Percentiles rank a stretch among this genome's conserved stretches.
These are phyloP conservation scores for Durusdinium trenchii DNA, from an alignment of 73 alveolate genomes.

Conservation along the genomic window DNA sequence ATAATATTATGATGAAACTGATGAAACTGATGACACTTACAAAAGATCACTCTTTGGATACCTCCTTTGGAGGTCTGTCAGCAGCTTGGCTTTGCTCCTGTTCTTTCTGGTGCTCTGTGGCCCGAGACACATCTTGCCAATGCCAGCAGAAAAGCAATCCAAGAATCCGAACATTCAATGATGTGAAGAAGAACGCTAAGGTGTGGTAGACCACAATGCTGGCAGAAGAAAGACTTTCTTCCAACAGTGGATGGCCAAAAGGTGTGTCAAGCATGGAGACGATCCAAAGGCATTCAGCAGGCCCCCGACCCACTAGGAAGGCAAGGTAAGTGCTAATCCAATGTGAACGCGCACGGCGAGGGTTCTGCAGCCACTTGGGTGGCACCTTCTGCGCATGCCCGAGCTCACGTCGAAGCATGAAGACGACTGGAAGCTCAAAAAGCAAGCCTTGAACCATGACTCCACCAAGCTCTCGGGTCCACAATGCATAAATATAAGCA, in stretches of 20 bases:
- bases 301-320: constrained; percentile 14
- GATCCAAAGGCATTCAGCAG: constrained; percentile 37
- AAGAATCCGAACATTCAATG: constrained; percentile 36
- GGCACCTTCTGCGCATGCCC: neutral
- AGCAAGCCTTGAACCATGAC: constrained; percentile 65
- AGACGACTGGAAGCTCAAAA: constrained; percentile 49
- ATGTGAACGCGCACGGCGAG: neutral
- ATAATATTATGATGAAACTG: too few species aligned
- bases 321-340: constrained; percentile 25
- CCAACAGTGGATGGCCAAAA: neutral
- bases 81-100: neutral
- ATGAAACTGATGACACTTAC: neutral
- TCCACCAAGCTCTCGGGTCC: constrained; percentile 36
- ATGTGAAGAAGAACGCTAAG: constrained; percentile 36
- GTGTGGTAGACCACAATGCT: constrained; percentile 39
- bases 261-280: neutral
- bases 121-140: constrained; percentile 32
- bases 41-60: neutral
- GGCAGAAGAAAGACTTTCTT: neutral
- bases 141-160: constrained; percentile 75
- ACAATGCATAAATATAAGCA: neutral
- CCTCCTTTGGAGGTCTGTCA: neutral
- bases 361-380: neutral
- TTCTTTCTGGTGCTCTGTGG: neutral
- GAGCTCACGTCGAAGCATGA: constrained; percentile 50